These are phyloP conservation scores for Fusarium palustre DNA, from an alignment of 2,329 filamentous ascomycete species.

Conservation along the genomic window DNA sequence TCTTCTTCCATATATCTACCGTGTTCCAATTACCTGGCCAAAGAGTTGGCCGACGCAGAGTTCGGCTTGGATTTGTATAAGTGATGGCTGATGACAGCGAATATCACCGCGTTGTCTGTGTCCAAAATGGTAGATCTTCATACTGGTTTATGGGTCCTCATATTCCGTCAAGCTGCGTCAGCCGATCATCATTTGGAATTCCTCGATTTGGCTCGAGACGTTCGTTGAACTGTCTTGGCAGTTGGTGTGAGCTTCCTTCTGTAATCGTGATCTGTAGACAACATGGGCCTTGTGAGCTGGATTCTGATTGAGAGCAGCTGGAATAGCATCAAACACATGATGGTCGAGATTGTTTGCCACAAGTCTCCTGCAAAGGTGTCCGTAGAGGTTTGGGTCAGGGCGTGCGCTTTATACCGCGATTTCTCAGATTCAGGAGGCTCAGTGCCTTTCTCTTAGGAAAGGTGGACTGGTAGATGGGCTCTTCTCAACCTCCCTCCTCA, in stretches of 20 bases:
- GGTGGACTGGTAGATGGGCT: background rate
- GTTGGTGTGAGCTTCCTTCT: background rate
- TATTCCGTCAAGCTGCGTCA: background rate
- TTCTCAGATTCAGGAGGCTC: background rate
- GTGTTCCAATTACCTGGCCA: slow-evolving; percentile 8
- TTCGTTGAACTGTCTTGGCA: background rate
- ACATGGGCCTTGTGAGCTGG: background rate
- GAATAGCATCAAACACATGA: background rate
- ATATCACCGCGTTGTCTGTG: background rate
- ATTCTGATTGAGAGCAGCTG: background rate
- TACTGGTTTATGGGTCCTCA: background rate
- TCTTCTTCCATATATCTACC: slow-evolving; percentile 12
- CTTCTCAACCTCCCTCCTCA: slow-evolving; percentile 35
- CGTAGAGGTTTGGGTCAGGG: background rate
- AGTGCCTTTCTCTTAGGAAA: background rate
- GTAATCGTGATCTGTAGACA: background rate
- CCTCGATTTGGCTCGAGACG: background rate
- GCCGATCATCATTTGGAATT: background rate
- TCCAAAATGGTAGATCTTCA: background rate
- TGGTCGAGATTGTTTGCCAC: background rate
- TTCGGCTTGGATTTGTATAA: background rate
- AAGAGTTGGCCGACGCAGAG: slow-evolving; percentile 1
- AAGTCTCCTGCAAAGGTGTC: background rate
- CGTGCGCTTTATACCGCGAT: background rate
- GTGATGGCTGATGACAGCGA: background rate